A percentile compares a stretch with the other conserved stretches of the same genome.
Conservation (phyloP, 2,329 filamentous ascomycete species). For the Ascosphaera apis region DNA sequence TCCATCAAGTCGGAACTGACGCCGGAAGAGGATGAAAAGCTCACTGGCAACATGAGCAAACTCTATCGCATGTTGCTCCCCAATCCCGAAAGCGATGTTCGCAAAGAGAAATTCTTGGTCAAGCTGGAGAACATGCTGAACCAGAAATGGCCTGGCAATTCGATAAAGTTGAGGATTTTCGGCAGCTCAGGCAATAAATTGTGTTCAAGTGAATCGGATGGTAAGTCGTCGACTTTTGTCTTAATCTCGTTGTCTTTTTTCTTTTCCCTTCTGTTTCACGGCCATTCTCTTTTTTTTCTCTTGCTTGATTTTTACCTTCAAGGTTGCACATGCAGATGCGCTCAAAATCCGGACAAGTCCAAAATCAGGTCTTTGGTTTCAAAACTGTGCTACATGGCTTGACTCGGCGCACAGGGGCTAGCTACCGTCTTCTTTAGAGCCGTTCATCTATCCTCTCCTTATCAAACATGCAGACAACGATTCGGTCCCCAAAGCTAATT, state of each 20-base stretch:
- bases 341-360: neutral
- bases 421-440: no score
- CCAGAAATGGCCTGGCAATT: constrained; percentile 70
- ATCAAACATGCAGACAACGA: no score
- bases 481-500: no score
- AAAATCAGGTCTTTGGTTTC: no score
- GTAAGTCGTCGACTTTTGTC: no score
- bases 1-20: constrained; percentile 47
- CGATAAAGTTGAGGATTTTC: constrained; percentile 82
- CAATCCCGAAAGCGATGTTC: constrained; percentile 52
- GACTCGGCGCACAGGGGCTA: no score
- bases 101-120: constrained; percentile 51
- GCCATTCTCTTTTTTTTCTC: neutral
- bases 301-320: neutral
- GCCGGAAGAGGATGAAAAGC: constrained; percentile 47
- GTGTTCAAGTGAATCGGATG: constrained; percentile 88
- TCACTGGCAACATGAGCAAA: constrained; percentile 64
- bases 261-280: neutral
- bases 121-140: constrained; percentile 81
- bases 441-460: no score
- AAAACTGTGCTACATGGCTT: no score
- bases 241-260: no score
- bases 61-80: constrained; percentile 72
- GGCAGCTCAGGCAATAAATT: constrained; percentile 93
- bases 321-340: neutral